These are phyloP conservation scores for Metschnikowia henanensis DNA, from an alignment of 805 yeast genomes.

Conservation along the genomic window DNA sequence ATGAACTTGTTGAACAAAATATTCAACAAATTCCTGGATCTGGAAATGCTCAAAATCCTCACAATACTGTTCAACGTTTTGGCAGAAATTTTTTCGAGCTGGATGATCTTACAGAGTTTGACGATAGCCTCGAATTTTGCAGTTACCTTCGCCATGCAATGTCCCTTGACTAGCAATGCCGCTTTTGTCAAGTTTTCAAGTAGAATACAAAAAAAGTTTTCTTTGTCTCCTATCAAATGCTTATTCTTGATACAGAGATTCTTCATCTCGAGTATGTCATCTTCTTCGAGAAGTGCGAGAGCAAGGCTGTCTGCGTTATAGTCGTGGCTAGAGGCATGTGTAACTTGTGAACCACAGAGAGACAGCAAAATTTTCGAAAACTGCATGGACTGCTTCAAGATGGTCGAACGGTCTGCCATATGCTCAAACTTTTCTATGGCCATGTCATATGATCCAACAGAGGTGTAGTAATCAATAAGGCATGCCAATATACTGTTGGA, in stretches of 20 bases:
- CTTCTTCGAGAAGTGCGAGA: conserved; percentile 11
- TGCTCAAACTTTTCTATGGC: conserved; percentile 21
- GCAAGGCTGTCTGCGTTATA: conserved; percentile 8
- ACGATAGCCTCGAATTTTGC: conserved; percentile 25
- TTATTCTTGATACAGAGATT: conserved; percentile 11
- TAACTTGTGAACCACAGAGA: conserved; percentile 10
- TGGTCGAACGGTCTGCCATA: conserved; percentile 14
- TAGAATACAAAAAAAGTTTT: conserved; percentile 10
- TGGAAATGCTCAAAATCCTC: conserved; percentile 24
- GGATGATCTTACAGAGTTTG: conserved; percentile 25
- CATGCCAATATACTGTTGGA: conserved; percentile 21
- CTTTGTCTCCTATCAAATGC: conserved; percentile 13
- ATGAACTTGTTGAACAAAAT: conserved; percentile 29
- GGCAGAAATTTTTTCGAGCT: conserved; percentile 21
- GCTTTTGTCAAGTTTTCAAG: conserved; percentile 19
- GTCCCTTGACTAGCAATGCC: conserved; percentile 7
- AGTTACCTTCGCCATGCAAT: neutral
- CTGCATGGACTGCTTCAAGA: conserved; percentile 17
- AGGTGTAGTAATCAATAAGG: conserved; percentile 26
- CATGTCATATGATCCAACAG: conserved; percentile 18
- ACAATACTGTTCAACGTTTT: conserved; percentile 26
- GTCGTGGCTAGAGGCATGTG: neutral
- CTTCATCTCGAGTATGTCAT: conserved; percentile 18
- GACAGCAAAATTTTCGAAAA: conserved; percentile 24
- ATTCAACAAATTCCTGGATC: conserved; percentile 25